Base-by-base conservation (phyloP, 208 protist genomes). In the Trypanosomatidae sp. region DNA sequence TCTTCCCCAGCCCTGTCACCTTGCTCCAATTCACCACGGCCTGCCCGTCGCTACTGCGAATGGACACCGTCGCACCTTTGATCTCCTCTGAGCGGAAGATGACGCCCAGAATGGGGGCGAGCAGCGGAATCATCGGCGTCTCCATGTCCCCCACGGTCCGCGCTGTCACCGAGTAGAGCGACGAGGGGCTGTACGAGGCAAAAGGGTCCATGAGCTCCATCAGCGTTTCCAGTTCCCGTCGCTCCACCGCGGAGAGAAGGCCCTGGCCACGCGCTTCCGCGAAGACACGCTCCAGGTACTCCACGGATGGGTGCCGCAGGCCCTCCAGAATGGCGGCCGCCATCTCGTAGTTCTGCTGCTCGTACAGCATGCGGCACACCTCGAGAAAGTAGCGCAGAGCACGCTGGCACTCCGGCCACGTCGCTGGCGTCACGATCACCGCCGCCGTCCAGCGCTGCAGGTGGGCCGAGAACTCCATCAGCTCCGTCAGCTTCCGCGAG, bases 281-380 rank as follows among this genome's bases (percentile, higher is more conserved):
- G 60, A 80, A 88, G n/a, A 52, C 58, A 1, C 59, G 58, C 30
- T 80, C 68, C 15, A 90, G 22, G 8, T 39, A 58, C 70, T 74
- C 69, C 12, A 94, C 89, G 0, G 85, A 59, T 0, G 84, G 77
- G 80, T 94, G 81, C 39, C 81, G 74, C 58, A 94, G 70, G 2
- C 86, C 89, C 1, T 76, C 75, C 17, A 94, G 73, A 1, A 94
- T 73, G 15, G 85, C 81, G 1, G 86, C 69, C 13, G 87, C 83
- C 68, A 89, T 78, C 62, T 94, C 86, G 68, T 91, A 94, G 69
- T 91, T 91, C 74, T 91, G 86, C 65, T 77, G 64, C 33, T 90
- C 87, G 64, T 91, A 91, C 44, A 94, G 73, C 46, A 77, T 71
- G 9, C 83, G 79, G 67, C 86, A 90, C 30, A 91, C 58, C 46